Conservation (phyloP, 2,329 filamentous ascomycete species). For the Aspergillus terreus region DNA sequence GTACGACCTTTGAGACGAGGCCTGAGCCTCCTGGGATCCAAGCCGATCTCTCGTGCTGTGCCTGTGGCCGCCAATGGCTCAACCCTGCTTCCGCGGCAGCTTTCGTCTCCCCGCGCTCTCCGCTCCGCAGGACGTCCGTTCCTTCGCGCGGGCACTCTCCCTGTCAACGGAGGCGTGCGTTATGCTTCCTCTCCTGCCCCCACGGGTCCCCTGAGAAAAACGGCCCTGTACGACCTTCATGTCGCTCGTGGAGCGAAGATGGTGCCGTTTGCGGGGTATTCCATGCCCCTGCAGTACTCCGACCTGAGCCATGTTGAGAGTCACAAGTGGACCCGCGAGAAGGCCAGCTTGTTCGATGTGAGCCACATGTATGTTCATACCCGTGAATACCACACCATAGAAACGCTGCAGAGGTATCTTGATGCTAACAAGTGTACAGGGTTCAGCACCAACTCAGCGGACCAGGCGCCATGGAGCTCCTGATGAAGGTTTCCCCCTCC, state of each 20-base stretch:
- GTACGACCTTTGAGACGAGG: slow-evolving; percentile 28
- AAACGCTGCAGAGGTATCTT: background rate
- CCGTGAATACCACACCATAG: background rate
- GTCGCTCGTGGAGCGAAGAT: slow-evolving; percentile 79
- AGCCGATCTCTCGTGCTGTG: slow-evolving; percentile 21
- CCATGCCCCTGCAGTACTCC: slow-evolving; percentile 88
- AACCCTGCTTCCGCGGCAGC: slow-evolving; percentile 24
- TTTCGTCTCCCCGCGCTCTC: slow-evolving; percentile 26
- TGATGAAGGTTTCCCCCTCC: slow-evolving; percentile 80
- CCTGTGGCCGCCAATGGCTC: slow-evolving; percentile 31
- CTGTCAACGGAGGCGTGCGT: slow-evolving; percentile 20
- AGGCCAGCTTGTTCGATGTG: slow-evolving; percentile 91
- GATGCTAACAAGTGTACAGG: slow-evolving; percentile 35
- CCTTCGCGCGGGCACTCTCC: slow-evolving; percentile 4
- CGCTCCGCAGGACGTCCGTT: slow-evolving; percentile 14
- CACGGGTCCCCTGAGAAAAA: slow-evolving; percentile 42
- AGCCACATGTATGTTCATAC: slow-evolving; percentile 74
- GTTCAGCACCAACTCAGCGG: slow-evolving; percentile 81
- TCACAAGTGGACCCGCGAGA: slow-evolving; percentile 82
- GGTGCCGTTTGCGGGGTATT: slow-evolving; percentile 91
- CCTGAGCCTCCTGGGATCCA: slow-evolving; percentile 25
- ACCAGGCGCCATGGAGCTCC: slow-evolving; percentile 72
- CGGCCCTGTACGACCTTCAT: slow-evolving; percentile 76
- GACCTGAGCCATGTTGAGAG: slow-evolving; percentile 75
- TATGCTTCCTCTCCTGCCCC: slow-evolving; percentile 29